Evolutionary conservation across 768 basidiomycete species (phyloP), one percentile per base, ranked within the genome.

Genomic region (Termitomyces sp.): DNA sequence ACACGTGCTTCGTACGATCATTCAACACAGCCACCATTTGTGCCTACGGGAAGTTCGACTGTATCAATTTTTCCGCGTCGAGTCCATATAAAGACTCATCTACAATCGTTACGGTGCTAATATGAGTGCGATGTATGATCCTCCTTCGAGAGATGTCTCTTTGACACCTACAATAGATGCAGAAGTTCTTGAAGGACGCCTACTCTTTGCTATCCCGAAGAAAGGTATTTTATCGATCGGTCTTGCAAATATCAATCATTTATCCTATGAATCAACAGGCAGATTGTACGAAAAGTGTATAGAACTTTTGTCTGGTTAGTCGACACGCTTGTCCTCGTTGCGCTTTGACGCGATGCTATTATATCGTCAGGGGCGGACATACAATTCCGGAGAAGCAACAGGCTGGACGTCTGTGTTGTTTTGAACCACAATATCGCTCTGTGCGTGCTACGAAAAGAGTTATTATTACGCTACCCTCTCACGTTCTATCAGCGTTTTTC

Each of bases 191-290:
- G 80, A 91, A 59, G 94, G 92, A 47, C 84, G 94, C 43, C 67
- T 96, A 59, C 77, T 99, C 40, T 96, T 99, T 63, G 96, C 95
- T 9, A 91, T 99, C 63, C 96, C 96, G 1, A 98, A 98, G 78
- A 99, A 98, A 83, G 96, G 96, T 87, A 60, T 12, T 26, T 23
- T 38, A 17, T 7, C 35, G n/a, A 15, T 26, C 43, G 23, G 50
- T 26, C 23, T 30, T 7, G 17, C 30, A 21, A 17, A 55, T 42
- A 50, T 51, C 40, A 17, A 21, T n/a, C 21, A 33, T 54, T 44
- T 7, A 56, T 35, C 15, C 31, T 23, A 23, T 21, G 1, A 23
- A 38, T 47, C 62, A 64, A 40, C 41, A 49, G 43, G 52, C 41
- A 78, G 96, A 62, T 77, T 99, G 56, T 81, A 96, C 64, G 96